Evolutionary conservation across 2,329 filamentous ascomycete species (phyloP), one percentile per base, ranked within the genome.

Genomic region (Alternaria sp.): DNA sequence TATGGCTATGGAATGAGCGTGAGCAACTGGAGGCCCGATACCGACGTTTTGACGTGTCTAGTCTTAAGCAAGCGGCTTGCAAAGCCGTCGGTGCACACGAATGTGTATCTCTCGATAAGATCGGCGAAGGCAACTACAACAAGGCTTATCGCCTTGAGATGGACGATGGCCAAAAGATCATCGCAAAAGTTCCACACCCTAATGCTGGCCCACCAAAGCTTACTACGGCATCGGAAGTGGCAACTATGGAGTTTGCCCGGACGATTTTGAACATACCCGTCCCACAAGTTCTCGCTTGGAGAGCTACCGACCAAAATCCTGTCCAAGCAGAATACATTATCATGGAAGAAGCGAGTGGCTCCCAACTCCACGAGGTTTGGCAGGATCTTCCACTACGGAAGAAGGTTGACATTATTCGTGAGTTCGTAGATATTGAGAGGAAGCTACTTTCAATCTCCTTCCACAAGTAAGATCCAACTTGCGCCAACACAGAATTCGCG

Each of bases 301-400:
- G 61, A 58, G 65, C 67, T 44, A 62, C 60, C 20, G 57, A 60
- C n/a, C 38, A 70, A 38, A 74, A 73, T 44, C 65, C 71, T 51
- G 68, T 75, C 22, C 54, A 64, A 38, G 60, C 72, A 45, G 73
- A 76, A 68, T 76, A 74, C 41, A 75, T 76, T 18, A 71, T 75
- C 58, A 74, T 74, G 72, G 72, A 74, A 63, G 66, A 71, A 68
- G 73, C 69, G n/a, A 62, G 40, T 61, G 69, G 72, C 10, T 59
- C 57, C 36, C 69, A 66, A 54, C 67, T 72, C 4, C 57, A 71
- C 32, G 46, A 68, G 53, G 62, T 69, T 20, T 75, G 68, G 73
- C 32, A 68, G 11, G 63, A 70, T 50, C 60, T 74, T 18, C n/a
- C 49, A 54, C 46, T 72, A 20, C 51, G 63, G 34, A 64, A 2